Evolutionary conservation across 192 early-diverging fungal species (phyloP), one percentile per base, ranked within the genome.

Genomic region (Geranomyces michiganensis): DNA sequence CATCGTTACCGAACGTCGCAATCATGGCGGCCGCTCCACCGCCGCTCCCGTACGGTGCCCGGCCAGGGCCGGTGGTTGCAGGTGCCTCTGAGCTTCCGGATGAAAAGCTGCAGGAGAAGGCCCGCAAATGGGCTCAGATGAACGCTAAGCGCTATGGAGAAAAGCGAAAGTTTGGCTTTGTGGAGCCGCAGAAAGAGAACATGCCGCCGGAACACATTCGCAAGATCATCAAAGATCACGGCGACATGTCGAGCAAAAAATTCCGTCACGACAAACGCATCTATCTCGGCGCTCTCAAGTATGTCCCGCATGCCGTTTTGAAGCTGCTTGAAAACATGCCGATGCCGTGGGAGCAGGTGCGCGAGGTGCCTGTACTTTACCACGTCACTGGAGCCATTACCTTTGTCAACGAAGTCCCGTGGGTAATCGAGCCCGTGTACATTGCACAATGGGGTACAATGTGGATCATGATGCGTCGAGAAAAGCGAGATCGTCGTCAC

Each of bases 381-480:
- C 97, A 99, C 77, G 92, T 98, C 45, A 97, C 96, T 10, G 97
- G 97, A 53, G 97, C 97, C 27, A 98, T 99, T 64, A 96, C 97
- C 0, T 98, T 99, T 84, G 95, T 97, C 58, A 96, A 97, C 76
- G 94, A 97, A 73, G 90, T 95, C n/a, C 90, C 90, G 14, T 91
- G 93, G 87, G 97, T 99, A 12, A 90, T 98, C 32, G 97, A 99
- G 79, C 97, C 97, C 1, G 87, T 96, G 31, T 99, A 96, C 75
- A 92, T 96, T 75, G 95, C 97, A 6, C 97, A 99, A 80, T 99
- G 97, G 97, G 97, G 93, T 48, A 93, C 93, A 19, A 98, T 97
- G 95, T 97, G 96, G 96, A 98, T 96, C 71, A 98, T 97, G 97
- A 99, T 99, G 97, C 88, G 97, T 66, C 87, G 97, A 66, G 97